Base-by-base conservation (phyloP, 2,329 filamentous ascomycete species). In the Colletotrichum somersetense region DNA sequence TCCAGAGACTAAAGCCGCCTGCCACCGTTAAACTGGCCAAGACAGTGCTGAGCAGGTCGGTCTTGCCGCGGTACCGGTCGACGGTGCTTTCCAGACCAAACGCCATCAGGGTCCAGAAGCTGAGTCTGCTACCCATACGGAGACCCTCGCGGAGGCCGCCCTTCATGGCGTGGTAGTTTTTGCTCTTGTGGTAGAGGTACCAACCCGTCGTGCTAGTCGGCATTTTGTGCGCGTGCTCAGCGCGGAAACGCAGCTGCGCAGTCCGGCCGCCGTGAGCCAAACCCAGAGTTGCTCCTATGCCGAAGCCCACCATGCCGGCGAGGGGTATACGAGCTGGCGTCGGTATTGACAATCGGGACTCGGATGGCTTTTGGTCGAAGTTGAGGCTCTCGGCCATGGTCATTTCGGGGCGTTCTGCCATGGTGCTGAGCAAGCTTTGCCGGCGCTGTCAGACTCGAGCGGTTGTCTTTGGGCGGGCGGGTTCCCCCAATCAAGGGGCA, bases 121-220 rank as follows among this genome's bases (percentile, higher is more conserved):
- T 89, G 7, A 97, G 86, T 75, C 89, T 91, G 42, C 84, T 80
- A 1, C 92, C 95, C 87, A 96, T 93, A 75, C 88, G 91, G 62
- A 94, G 77, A 0, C 94, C 96, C 78, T 97, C 94, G 64, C 89
- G 89, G 23, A 97, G 84, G 0, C 93, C 96, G 7, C 92, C 93
- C 30, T 92, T 88, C 77, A 93, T 91, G 63, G 92, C 89, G 77
- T 94, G 91, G 84, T 99, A 98, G 82, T 97, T 98, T 83, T 98
- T 98, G 80, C 91, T 94, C 83, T 98, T 98, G 85, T 98, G 96
- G 82, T 99, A 99, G n/a, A 98, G 89, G 80, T 96, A 99, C 96
- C 96, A 99, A 23, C 95, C 96, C 2, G 91, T 90, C 35, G 93
- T 91, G 1, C 91, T 91, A 4, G 89, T 91, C 26, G 96, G 96